phyloP scores from a whole-genome alignment of 306 rosid genomes.

The Heteromeles arbutifolia region DNA sequence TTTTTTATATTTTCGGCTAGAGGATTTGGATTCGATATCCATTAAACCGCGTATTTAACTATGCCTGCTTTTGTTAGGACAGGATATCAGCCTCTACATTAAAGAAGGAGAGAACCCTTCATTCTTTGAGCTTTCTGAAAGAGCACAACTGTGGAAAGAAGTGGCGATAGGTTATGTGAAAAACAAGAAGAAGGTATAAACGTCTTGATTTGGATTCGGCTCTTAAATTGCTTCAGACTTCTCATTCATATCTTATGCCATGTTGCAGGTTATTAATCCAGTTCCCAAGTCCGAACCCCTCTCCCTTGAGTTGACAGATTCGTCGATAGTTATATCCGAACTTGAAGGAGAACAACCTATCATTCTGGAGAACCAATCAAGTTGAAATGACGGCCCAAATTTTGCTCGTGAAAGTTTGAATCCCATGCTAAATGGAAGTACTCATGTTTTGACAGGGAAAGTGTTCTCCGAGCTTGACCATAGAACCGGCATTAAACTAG shows the following conservation, averaged over 20 bases:
- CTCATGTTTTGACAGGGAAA: background rate
- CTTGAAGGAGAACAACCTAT: slow-evolving; percentile 86
- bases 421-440: background rate
- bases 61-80: slow-evolving; percentile 10
- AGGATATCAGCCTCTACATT: slow-evolving; percentile 80
- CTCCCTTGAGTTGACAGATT: slow-evolving; percentile 66
- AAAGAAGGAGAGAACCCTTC: slow-evolving; percentile 83
- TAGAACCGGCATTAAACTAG: background rate
- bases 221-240: background rate
- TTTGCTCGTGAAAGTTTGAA: background rate
- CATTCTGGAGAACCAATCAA: slow-evolving; percentile 8
- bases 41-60: slow-evolving; percentile 2
- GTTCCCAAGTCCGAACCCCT: slow-evolving; percentile 74
- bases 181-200: slow-evolving; percentile 61
- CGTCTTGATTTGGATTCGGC: slow-evolving; percentile 13
- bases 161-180: slow-evolving; percentile 91
- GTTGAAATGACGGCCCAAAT: background rate
- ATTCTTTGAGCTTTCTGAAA: slow-evolving; percentile 69
- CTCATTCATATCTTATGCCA: slow-evolving; percentile 18
- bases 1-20: background rate
- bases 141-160: slow-evolving; percentile 79
- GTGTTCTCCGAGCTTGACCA: background rate
- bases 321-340: slow-evolving; percentile 86
- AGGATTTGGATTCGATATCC: background rate
- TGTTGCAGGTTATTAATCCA: slow-evolving; percentile 82